A percentile compares a stretch with the other conserved stretches of the same genome.
These are phyloP conservation scores for Prorocentrum cordatum DNA, from an alignment of 169 alveolate genomes.

Conservation along the genomic window DNA sequence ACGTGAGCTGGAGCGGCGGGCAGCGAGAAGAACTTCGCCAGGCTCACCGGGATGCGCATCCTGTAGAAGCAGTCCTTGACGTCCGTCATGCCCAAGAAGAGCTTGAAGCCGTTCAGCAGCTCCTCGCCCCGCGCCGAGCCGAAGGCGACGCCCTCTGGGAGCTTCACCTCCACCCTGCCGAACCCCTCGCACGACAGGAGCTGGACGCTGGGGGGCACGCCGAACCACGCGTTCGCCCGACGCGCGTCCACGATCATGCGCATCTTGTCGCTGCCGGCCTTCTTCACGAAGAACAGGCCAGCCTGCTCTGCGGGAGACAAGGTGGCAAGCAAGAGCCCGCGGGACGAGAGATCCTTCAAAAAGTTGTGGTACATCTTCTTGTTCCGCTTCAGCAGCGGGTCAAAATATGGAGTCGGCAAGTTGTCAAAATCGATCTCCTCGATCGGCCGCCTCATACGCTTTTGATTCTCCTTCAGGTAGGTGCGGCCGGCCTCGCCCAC, in stretches of 20 bases:
- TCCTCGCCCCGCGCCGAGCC: too few species aligned
- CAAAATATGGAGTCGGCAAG: too few species aligned
- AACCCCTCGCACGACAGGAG: conserved; percentile 1
- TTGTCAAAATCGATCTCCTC: too few species aligned
- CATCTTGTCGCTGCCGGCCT: not conserved
- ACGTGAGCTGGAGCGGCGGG: not conserved
- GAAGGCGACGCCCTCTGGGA: not conserved
- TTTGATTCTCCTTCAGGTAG: too few species aligned
- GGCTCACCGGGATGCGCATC: conserved; percentile 1
- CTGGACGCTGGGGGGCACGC: not conserved
- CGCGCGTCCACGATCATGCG: conserved; percentile 21
- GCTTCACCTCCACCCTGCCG: not conserved
- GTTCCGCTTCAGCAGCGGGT: too few species aligned
- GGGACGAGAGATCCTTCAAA: too few species aligned
- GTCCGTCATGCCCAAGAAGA: not conserved
- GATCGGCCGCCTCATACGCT: too few species aligned
- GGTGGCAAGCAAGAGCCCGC: too few species aligned
- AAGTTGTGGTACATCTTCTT: too few species aligned
- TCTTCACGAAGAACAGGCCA: conserved; percentile 19
- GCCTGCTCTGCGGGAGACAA: too few species aligned
- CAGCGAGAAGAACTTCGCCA: not conserved
- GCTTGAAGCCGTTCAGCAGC: not conserved
- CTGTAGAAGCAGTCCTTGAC: conserved; percentile 13
- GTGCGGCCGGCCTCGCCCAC: too few species aligned
- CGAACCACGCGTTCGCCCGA: not conserved